A percentile compares a stretch with the other conserved stretches of the same genome.
Conservation (phyloP, 345 rosid genomes). For the Salix suchowensis region DNA sequence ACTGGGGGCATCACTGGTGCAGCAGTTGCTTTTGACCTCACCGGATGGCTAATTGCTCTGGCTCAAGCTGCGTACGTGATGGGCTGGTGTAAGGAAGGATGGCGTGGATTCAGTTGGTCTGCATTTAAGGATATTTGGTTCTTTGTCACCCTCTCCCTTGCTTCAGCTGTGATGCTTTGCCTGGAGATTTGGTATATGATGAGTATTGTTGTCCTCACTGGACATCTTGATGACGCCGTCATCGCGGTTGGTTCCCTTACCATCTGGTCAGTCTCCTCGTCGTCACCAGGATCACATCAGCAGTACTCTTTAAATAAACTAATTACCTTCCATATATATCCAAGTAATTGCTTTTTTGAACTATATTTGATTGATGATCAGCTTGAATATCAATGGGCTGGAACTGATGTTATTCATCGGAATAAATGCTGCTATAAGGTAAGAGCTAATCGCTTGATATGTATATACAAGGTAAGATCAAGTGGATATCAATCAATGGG, state of each 20-base stretch:
- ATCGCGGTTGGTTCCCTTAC: constrained; percentile 72
- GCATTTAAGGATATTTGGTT: constrained; percentile 70
- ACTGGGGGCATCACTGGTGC: constrained; percentile 63
- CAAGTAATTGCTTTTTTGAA: too few relatives aligned
- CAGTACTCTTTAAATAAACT: too few relatives aligned
- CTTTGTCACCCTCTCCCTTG: constrained; percentile 67
- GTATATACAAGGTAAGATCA: too few relatives aligned
- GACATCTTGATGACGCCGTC: constrained; percentile 62
- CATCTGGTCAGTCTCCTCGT: constrained; percentile 47
- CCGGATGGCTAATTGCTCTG: constrained; percentile 41
- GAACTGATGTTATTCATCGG: constrained; percentile 83
- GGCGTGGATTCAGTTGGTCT: constrained; percentile 56
- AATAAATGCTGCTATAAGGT: constrained; percentile 72
- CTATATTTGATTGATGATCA: constrained; percentile 17
- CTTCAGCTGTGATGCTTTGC: constrained; percentile 83
- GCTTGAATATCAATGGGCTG: constrained; percentile 71
- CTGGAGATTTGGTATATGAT: constrained; percentile 82
- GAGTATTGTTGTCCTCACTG: constrained; percentile 68
- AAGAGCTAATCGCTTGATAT: neutral
- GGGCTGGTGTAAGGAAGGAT: constrained; percentile 58
- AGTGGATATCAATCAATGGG: too few relatives aligned
- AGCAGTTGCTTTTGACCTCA: constrained; percentile 53
- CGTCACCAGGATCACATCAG: neutral
- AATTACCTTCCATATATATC: too few relatives aligned
- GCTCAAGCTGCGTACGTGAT: constrained; percentile 50